Conservation (phyloP, 306 rosid genomes). For the Quercus alba region DNA sequence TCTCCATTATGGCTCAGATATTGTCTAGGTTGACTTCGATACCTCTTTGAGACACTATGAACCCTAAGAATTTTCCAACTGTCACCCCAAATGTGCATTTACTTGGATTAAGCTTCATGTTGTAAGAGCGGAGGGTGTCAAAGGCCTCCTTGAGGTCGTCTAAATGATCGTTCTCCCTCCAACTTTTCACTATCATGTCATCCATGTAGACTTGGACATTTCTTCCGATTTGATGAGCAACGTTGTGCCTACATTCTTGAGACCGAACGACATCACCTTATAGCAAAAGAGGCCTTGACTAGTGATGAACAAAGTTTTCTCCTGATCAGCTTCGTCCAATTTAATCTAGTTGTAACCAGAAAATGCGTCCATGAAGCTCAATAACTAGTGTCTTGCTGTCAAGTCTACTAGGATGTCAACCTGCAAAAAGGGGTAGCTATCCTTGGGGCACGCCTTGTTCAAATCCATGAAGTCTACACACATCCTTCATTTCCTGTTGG, state of each 20-base stretch:
- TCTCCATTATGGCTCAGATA: too few species aligned
- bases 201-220: accelerated
- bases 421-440: accelerated
- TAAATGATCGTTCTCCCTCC: accelerated
- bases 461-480: too few species aligned
- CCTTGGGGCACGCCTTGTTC: too few species aligned
- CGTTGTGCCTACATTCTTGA: accelerated
- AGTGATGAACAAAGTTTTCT: accelerated
- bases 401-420: too few species aligned
- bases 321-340: accelerated
- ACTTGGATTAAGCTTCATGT: too few species aligned
- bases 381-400: accelerated
- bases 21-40: too few species aligned
- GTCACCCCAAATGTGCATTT: too few species aligned
- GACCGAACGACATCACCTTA: accelerated
- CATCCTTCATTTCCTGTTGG: too few species aligned
- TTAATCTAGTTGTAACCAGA: accelerated
- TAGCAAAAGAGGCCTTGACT: accelerated
- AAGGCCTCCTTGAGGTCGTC: too few species aligned
- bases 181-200: accelerated
- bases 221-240: accelerated
- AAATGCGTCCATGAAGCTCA: too few species aligned
- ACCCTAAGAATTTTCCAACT: accelerated
- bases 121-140: too few species aligned
- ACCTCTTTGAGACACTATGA: too few species aligned